These are phyloP conservation scores for Cucumis melo DNA, from an alignment of 306 rosid species.

Conservation along the genomic window DNA sequence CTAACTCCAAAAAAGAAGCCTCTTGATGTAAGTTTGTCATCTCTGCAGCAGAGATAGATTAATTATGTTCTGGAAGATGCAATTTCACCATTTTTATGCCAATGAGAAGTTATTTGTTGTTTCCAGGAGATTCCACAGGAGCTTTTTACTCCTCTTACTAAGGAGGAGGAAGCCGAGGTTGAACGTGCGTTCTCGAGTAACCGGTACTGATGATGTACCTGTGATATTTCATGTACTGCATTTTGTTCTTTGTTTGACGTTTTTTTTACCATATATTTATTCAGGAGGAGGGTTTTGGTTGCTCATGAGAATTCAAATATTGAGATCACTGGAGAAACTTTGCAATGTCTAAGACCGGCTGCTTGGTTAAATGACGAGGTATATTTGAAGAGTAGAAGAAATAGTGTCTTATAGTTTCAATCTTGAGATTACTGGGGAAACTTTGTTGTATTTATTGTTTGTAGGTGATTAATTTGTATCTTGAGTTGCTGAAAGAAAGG, in stretches of 20 bases:
- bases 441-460: slow-evolving; percentile 5
- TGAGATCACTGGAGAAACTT: slow-evolving; percentile 47
- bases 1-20: slow-evolving; percentile 39
- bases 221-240: slow-evolving; percentile 1
- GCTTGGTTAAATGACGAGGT: slow-evolving; percentile 99
- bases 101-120: background rate
- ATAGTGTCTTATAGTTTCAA: background rate
- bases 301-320: slow-evolving; percentile 62
- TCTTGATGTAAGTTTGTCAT: slow-evolving; percentile 25
- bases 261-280: slow-evolving; percentile 3
- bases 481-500: slow-evolving; percentile 94
- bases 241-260: slow-evolving; percentile 9
- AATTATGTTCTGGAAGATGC: background rate
- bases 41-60: background rate
- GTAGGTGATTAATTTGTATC: slow-evolving; percentile 86
- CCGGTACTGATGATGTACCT: slow-evolving; percentile 33
- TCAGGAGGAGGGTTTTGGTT: slow-evolving; percentile 62
- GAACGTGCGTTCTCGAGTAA: slow-evolving; percentile 33
- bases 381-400: background rate
- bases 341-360: slow-evolving; percentile 60
- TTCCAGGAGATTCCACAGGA: slow-evolving; percentile 44
- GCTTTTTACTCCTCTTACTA: slow-evolving; percentile 51
- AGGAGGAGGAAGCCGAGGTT: slow-evolving; percentile 46
- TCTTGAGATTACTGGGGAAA: too few species aligned
- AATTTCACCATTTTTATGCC: background rate